Percentiles rank a stretch among this genome's conserved stretches.
Evolutionary conservation across 1,139 yeast genomes (phyloP).

Genomic region (Debaryomyces nepalensis): DNA sequence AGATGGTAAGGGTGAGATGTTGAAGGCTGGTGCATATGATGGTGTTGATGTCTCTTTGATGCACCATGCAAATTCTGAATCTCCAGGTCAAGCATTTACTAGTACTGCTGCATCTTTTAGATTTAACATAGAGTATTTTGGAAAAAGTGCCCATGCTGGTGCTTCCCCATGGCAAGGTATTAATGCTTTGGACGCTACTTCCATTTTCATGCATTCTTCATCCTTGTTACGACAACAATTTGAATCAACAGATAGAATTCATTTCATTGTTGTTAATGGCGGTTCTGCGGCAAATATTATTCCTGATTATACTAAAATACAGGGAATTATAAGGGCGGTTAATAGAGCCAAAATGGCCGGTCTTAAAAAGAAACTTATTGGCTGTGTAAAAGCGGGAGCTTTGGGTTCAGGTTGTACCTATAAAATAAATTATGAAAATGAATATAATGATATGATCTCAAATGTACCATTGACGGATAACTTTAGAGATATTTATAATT

Average conservation of each 20-base stretch:
- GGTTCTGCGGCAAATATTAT: slow-evolving; percentile 24
- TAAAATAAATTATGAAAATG: slow-evolving; percentile 16
- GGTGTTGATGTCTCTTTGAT: slow-evolving; percentile 24
- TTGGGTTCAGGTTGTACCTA: slow-evolving; percentile 23
- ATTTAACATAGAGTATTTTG: slow-evolving; percentile 20
- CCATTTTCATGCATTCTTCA: slow-evolving; percentile 21
- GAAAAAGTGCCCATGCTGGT: slow-evolving; percentile 25
- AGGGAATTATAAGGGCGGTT: slow-evolving; percentile 13
- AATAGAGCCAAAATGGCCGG: slow-evolving; percentile 11
- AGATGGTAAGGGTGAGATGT: slow-evolving; percentile 25
- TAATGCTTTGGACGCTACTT: slow-evolving; percentile 25
- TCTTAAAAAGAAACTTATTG: slow-evolving; percentile 17
- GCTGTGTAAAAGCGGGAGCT: slow-evolving; percentile 23
- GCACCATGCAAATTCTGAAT: slow-evolving; percentile 21
- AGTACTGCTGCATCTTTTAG: slow-evolving; percentile 20
- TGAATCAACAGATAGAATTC: slow-evolving; percentile 22
- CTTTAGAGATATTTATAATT: slow-evolving; percentile 18
- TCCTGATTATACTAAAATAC: slow-evolving; percentile 16
- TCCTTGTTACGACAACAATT: slow-evolving; percentile 25
- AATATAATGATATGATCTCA: slow-evolving; percentile 19
- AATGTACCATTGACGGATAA: slow-evolving; percentile 21
- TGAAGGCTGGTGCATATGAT: slow-evolving; percentile 27
- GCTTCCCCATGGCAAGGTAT: slow-evolving; percentile 25
- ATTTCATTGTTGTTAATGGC: slow-evolving; percentile 20
- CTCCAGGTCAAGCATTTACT: slow-evolving; percentile 13